phyloP scores from a whole-genome alignment of 1,284 basidiomycete genomes.

The Irpex rosettiformis region DNA sequence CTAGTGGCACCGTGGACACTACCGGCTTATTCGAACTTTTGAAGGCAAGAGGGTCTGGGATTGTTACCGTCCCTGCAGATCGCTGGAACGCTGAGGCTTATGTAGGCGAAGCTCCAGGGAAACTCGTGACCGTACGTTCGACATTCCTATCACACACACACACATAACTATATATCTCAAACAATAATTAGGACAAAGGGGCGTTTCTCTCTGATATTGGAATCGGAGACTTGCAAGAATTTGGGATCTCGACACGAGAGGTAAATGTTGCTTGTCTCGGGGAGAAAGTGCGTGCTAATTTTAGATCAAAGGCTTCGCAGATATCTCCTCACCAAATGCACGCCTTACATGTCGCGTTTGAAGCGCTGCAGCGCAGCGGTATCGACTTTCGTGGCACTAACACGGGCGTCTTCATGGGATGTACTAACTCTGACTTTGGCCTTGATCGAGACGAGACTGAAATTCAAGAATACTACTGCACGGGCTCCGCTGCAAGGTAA shows the following conservation, averaged over 20 bases:
- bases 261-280: conserved; percentile 23
- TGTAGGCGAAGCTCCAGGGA: conserved; percentile 11
- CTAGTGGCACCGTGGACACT: conserved; percentile 11
- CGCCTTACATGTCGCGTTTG: conserved; percentile 9
- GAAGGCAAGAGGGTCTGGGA: conserved; percentile 10
- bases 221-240: conserved; percentile 29
- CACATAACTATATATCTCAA: background rate
- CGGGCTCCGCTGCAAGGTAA: background rate
- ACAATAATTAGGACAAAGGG: conserved; percentile 24
- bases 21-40: conserved; percentile 15
- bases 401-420: conserved; percentile 30
- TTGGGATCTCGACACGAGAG: conserved; percentile 28
- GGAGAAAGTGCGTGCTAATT: conserved; percentile 17
- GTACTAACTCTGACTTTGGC: background rate
- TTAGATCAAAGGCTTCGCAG: conserved; percentile 13
- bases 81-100: conserved; percentile 18
- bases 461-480: background rate
- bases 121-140: conserved; percentile 9
- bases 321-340: background rate
- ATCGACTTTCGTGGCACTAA: conserved; percentile 31
- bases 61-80: conserved; percentile 12
- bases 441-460: background rate
- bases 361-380: conserved; percentile 29
- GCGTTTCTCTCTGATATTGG: conserved; percentile 29
- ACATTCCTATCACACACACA: background rate